phyloP scores from a whole-genome alignment of 768 basidiomycete species.

The Leccinum barrowsii region DNA sequence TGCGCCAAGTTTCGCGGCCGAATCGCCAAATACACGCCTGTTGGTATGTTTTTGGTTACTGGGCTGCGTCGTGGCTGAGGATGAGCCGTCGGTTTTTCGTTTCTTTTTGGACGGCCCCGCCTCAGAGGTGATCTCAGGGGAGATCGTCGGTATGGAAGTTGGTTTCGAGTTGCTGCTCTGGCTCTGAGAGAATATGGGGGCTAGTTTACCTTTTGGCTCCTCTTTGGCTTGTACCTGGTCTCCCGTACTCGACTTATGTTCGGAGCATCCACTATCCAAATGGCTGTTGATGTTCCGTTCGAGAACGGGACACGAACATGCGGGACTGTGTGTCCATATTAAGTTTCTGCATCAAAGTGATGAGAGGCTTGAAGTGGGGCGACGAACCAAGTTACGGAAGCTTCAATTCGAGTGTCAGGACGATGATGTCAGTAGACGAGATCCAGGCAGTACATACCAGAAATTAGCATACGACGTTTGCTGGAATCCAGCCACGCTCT shows the following conservation, averaged over 20 bases:
- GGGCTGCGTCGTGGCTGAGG: slow-evolving; percentile 2
- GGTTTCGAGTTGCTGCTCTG: slow-evolving; percentile 6
- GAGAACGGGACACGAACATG: slow-evolving; percentile 43
- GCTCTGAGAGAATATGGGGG: slow-evolving; percentile 40
- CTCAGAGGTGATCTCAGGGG: slow-evolving; percentile 7
- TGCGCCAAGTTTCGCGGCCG: slow-evolving; percentile 32
- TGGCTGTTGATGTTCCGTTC: slow-evolving; percentile 47
- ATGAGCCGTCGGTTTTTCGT: slow-evolving; percentile 22
- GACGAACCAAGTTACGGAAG: slow-evolving; percentile 26
- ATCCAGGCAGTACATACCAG: slow-evolving; percentile 14
- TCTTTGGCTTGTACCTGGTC: slow-evolving; percentile 7
- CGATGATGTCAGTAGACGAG: neutral
- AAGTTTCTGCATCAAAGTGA: neutral
- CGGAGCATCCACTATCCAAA: slow-evolving; percentile 45
- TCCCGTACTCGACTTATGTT: slow-evolving; percentile 10
- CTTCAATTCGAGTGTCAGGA: neutral
- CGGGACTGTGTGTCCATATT: slow-evolving; percentile 37
- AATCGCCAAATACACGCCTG: slow-evolving; percentile 14
- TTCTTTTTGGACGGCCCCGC: slow-evolving; percentile 26
- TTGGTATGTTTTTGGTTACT: slow-evolving; percentile 19
- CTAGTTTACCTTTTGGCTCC: slow-evolving; percentile 29
- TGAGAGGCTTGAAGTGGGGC: neutral
- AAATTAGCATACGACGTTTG: slow-evolving; percentile 4
- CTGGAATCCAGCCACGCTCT: neutral
- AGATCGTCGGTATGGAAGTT: slow-evolving; percentile 8